Conservation (phyloP, 1,284 basidiomycete species). For the Apiotrichum sp. region DNA sequence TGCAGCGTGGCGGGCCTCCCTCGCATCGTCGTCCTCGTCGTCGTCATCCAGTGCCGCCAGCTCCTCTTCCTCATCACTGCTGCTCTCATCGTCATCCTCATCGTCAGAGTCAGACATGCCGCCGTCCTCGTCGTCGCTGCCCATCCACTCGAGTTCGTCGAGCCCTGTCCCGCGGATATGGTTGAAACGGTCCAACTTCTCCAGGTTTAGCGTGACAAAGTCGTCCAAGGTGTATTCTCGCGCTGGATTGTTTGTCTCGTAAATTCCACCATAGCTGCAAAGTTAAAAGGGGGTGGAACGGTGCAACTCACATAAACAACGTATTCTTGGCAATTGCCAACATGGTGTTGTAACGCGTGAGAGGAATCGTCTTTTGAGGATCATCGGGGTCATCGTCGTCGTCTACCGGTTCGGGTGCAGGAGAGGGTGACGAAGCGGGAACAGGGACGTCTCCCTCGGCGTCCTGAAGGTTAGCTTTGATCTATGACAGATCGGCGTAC, state of each 20-base stretch:
- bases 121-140: slow-evolving; percentile 54
- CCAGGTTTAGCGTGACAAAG: slow-evolving; percentile 67
- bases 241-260: slow-evolving; percentile 59
- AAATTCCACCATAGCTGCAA: slow-evolving; percentile 76
- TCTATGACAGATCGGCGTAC: slow-evolving; percentile 16
- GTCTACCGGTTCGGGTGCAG: slow-evolving; percentile 2
- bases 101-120: slow-evolving; percentile 37
- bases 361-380: slow-evolving; percentile 62
- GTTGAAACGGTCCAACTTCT: slow-evolving; percentile 69
- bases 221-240: slow-evolving; percentile 81
- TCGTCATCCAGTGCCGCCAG: slow-evolving; percentile 32
- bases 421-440: slow-evolving; percentile 6
- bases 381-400: slow-evolving; percentile 60
- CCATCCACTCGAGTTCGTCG: slow-evolving; percentile 56
- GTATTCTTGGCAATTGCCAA: slow-evolving; percentile 78
- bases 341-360: slow-evolving; percentile 87
- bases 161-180: slow-evolving; percentile 66
- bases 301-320: slow-evolving; percentile 62
- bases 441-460: slow-evolving; percentile 10
- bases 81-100: slow-evolving; percentile 35
- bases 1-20: slow-evolving; percentile 21
- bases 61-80: slow-evolving; percentile 31
- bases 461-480: slow-evolving; percentile 37
- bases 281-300: background rate
- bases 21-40: slow-evolving; percentile 26